These are phyloP conservation scores for Zygoascus tannicola DNA, from an alignment of 805 yeast species.

Conservation along the genomic window DNA sequence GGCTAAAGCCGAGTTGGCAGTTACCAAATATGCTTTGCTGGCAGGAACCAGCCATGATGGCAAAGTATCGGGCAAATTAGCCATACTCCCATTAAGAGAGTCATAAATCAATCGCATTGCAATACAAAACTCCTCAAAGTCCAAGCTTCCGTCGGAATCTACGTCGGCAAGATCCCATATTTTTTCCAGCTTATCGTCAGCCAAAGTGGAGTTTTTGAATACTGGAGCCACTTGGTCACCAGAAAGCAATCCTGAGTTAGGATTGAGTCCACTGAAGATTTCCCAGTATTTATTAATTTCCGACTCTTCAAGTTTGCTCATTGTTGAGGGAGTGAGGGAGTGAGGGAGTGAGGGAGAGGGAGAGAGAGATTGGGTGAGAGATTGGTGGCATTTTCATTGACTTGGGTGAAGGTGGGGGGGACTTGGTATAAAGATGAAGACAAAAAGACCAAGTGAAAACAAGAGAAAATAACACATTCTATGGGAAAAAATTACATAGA, in stretches of 20 bases:
- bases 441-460: too few relatives aligned
- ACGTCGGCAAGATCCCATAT: constrained; percentile 86
- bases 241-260: constrained; percentile 64
- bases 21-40: constrained; percentile 72
- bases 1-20: constrained; percentile 60
- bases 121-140: constrained; percentile 95
- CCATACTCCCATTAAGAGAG: constrained; percentile 62
- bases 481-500: too few relatives aligned
- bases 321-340: constrained; percentile 2
- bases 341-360: background rate
- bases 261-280: constrained; percentile 82
- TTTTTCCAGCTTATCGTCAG: constrained; percentile 64
- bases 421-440: too few relatives aligned
- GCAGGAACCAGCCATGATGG: constrained; percentile 94
- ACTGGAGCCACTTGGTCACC: constrained; percentile 83
- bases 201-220: constrained; percentile 77
- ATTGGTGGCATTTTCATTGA: background rate
- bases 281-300: constrained; percentile 98
- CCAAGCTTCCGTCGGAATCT: constrained; percentile 83
- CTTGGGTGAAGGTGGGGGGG: too few relatives aligned
- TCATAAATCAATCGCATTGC: constrained; percentile 95
- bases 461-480: too few relatives aligned
- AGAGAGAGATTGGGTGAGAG: background rate
- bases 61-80: constrained; percentile 55
- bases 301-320: constrained; percentile 69